A percentile compares a stretch with the other conserved stretches of the same genome.
phyloP scores from a whole-genome alignment of 139 green algal species.

The Pseudopediastrum boryanum region DNA sequence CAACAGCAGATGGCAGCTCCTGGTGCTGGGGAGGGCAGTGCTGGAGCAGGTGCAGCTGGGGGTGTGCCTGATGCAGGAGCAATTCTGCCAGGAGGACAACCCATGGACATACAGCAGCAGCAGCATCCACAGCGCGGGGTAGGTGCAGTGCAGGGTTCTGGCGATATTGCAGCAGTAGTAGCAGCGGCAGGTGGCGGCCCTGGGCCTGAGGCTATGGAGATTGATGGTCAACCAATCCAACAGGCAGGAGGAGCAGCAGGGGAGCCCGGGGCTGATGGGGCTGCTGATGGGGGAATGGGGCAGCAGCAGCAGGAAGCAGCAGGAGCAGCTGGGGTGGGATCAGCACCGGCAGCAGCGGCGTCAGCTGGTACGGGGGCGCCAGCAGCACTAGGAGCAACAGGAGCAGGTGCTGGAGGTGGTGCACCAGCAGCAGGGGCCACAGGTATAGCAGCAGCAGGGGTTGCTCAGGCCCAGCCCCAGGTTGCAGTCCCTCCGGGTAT shows the following conservation, averaged over 20 bases:
- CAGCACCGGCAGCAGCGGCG: no score
- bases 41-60: neutral
- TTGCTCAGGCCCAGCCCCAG: no score
- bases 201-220: neutral
- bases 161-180: neutral
- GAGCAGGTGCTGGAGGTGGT: slow-evolving; percentile 4
- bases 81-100: neutral
- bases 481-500: no score
- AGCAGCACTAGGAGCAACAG: slow-evolving; percentile 10
- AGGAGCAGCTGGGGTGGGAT: no score
- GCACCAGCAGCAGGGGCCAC: neutral
- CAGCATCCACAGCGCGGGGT: neutral
- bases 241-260: slow-evolving; percentile 22
- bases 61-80: neutral
- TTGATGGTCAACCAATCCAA: neutral
- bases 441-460: slow-evolving; percentile 14
- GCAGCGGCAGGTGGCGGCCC: neutral
- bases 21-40: neutral
- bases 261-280: neutral
- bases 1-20: neutral
- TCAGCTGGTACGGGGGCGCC: neutral
- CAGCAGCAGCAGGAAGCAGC: no score
- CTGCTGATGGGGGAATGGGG: neutral
- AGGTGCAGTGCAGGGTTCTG: neutral
- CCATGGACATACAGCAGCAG: neutral